Percentiles rank a stretch among this genome's conserved stretches.
These are phyloP conservation scores for Colletotrichum kahawae DNA, from an alignment of 2,329 filamentous ascomycete species.

Conservation along the genomic window DNA sequence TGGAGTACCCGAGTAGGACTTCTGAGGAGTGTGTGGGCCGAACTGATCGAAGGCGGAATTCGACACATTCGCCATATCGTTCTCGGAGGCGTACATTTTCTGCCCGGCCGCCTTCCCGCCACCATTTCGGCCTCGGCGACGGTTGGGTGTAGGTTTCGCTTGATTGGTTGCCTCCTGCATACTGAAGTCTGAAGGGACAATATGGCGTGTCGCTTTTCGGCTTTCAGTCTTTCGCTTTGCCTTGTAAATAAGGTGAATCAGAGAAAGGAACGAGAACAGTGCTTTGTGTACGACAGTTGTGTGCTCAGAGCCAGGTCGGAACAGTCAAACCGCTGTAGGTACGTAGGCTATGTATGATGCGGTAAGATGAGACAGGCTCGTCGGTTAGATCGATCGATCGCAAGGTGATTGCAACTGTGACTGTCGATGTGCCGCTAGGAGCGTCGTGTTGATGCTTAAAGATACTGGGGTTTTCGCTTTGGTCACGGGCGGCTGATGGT, in stretches of 20 bases:
- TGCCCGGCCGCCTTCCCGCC: slow-evolving; percentile 41
- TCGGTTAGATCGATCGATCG: background rate
- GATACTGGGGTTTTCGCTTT: background rate
- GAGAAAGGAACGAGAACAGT: background rate
- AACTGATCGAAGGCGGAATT: slow-evolving; percentile 36
- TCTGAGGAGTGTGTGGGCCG: slow-evolving; percentile 53
- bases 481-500: background rate
- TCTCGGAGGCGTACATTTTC: slow-evolving; percentile 66
- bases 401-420: background rate
- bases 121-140: slow-evolving; percentile 39
- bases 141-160: slow-evolving; percentile 37
- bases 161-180: slow-evolving; percentile 40
- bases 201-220: background rate
- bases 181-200: background rate
- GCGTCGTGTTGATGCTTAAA: background rate
- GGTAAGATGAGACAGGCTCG: background rate
- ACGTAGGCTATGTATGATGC: background rate
- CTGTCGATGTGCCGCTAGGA: background rate
- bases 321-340: background rate
- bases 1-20: slow-evolving; percentile 41
- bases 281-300: background rate
- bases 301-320: background rate
- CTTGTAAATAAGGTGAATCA: background rate
- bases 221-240: background rate
- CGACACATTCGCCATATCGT: slow-evolving; percentile 43